A percentile compares a stretch with the other conserved stretches of the same genome.
Evolutionary conservation across 306 rosid species (phyloP).

Genomic region (Rosa rugosa): DNA sequence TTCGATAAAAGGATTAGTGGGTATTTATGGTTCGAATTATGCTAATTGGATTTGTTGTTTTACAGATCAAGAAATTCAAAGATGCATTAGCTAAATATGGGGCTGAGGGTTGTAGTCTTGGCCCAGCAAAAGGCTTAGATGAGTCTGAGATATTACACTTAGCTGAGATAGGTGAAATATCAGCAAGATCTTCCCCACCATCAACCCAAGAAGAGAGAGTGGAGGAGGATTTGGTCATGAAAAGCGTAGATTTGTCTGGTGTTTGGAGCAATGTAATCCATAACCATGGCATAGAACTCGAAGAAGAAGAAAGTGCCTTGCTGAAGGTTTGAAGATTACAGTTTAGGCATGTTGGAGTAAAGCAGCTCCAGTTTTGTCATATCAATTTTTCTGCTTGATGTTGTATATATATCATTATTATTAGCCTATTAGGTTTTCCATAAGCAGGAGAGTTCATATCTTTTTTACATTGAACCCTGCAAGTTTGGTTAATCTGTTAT

Average conservation of each 20-base stretch:
- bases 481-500: conserved; percentile 17
- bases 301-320: conserved; percentile 25
- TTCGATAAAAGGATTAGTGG: not conserved
- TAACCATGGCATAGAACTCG: conserved; percentile 17
- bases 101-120: conserved; percentile 57
- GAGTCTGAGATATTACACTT: conserved; percentile 56
- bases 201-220: conserved; percentile 25
- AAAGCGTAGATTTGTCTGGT: conserved; percentile 29
- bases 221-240: conserved; percentile 37
- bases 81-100: conserved; percentile 67
- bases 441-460: conserved; percentile 22
- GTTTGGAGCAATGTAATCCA: conserved; percentile 27
- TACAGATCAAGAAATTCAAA: conserved; percentile 81
- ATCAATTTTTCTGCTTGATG: not conserved
- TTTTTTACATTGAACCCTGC: conserved; percentile 29
- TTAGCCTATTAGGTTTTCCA: conserved; percentile 26
- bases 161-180: conserved; percentile 46
- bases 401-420: not conserved
- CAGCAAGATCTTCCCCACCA: conserved; percentile 25
- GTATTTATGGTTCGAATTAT: not conserved
- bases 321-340: conserved; percentile 6
- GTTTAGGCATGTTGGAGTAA: conserved; percentile 15
- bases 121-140: conserved; percentile 70
- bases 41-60: not conserved
- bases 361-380: conserved; percentile 20